A percentile compares a stretch with the other conserved stretches of the same genome.
These are phyloP conservation scores for Amanita thiersii DNA, from an alignment of 768 basidiomycete species.

Conservation along the genomic window DNA sequence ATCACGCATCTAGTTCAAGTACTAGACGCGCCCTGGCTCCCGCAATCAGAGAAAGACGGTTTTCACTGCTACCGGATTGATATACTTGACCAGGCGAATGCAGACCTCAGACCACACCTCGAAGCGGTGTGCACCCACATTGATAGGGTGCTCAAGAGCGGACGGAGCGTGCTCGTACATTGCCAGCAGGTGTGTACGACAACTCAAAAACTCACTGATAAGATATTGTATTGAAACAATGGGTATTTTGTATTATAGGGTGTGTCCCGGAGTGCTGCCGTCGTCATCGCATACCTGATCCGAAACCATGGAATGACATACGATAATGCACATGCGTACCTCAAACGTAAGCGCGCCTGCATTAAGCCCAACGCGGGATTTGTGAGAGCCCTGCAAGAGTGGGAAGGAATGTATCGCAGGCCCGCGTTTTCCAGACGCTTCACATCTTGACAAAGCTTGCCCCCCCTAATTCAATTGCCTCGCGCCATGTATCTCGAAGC, in stretches of 20 bases:
- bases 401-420: conserved; percentile 29
- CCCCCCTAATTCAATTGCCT: neutral
- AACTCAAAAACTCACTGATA: too few relatives aligned
- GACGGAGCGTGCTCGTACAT: conserved; percentile 67
- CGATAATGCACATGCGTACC: conserved; percentile 51
- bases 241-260: conserved; percentile 45
- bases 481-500: neutral
- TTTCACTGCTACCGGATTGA: conserved; percentile 56
- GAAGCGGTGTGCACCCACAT: conserved; percentile 64
- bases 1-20: conserved; percentile 57
- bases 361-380: conserved; percentile 77
- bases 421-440: neutral
- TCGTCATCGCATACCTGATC: conserved; percentile 80
- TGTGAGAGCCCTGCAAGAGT: conserved; percentile 48
- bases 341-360: conserved; percentile 62
- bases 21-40: conserved; percentile 56
- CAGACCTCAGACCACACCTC: conserved; percentile 60
- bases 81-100: conserved; percentile 52
- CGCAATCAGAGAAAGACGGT: conserved; percentile 34
- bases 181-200: conserved; percentile 63
- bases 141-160: conserved; percentile 47
- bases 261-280: conserved; percentile 67
- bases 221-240: too few relatives aligned
- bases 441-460: neutral
- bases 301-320: conserved; percentile 66